Evolutionary conservation across 2,329 filamentous ascomycete genomes (phyloP), one percentile per base, ranked within the genome.

Genomic region (Aphanocladium album): DNA sequence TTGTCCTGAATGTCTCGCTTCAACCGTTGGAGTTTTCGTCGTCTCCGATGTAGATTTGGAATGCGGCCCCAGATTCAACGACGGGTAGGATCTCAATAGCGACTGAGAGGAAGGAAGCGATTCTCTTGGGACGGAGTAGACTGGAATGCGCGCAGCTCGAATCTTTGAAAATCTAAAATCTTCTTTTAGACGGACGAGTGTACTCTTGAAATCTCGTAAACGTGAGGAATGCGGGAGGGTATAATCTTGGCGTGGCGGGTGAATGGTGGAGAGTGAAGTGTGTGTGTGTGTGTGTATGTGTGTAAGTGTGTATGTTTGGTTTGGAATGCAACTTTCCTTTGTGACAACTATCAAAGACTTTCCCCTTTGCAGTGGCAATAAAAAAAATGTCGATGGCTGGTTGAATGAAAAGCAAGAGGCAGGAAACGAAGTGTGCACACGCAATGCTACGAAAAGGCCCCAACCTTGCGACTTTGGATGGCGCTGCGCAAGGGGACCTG

Each of bases 281-380:
- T 39, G 25, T 54, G 57, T 53, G 50, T 43, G 37, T 52, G 19
- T 43, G 45, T 50, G 21, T 55, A n/a, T 6, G 23, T 17, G 39
- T 59, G 55, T 57, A 17, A 19, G 33, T 58, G 33, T 43, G 12
- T 41, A 17, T 45, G 47, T 59, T n/a, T 59, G 23, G 35, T 51
- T 33, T 53, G 52, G 59, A 57, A 61, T 57, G 59, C 52, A 60
- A 61, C 59, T 61, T 61, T 52, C 59, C 59, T 61, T 57, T 33
- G 51, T n/a, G n/a, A n/a, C n/a, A n/a, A n/a, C n/a, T n/a, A 49
- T 7, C 30, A 43, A 25, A 37, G 21, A 6, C 1, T 41, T 27
- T 19, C 27, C 23, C 11, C 5, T 41, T 57, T 19, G 11, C 39
- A 33, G 23, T 21, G 27, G 11, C 33, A 37, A n/a, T n/a, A 33